Percentiles rank a stretch among this genome's conserved stretches.
These are phyloP conservation scores for Backusella parvicylindrica DNA, from an alignment of 192 early-diverging fungal genomes.

Conservation along the genomic window DNA sequence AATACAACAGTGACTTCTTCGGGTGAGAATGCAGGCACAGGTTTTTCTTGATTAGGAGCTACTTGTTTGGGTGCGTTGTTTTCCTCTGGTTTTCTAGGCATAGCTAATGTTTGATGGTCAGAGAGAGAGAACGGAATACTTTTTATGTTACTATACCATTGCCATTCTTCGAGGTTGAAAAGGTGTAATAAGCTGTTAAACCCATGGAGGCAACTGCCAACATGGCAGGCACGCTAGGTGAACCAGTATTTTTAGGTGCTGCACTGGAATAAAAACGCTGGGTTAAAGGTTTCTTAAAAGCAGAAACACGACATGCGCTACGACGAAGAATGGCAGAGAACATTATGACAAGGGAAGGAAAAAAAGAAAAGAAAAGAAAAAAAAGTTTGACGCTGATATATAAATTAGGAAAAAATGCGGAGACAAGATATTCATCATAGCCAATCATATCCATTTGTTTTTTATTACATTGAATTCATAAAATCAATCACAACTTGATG, in stretches of 20 bases:
- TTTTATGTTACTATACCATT: conserved; percentile 20
- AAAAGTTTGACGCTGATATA: too few relatives aligned
- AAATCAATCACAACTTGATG: not conserved
- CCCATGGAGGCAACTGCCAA: conserved; percentile 38
- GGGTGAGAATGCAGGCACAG: conserved; percentile 21
- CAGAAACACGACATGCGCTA: not conserved
- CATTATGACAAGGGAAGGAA: not conserved
- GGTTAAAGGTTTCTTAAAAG: not conserved
- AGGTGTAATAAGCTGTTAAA: conserved; percentile 38
- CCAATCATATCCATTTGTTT: not conserved
- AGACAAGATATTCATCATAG: not conserved
- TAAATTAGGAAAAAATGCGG: not conserved
- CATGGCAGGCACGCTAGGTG: conserved; percentile 33
- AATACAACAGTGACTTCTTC: conserved; percentile 37
- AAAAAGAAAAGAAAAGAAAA: not conserved
- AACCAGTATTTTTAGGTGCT: conserved; percentile 6
- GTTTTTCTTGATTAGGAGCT: not conserved
- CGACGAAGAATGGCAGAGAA: not conserved
- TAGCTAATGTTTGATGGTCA: conserved; percentile 11
- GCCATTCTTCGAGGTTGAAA: conserved; percentile 31
- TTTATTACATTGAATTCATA: not conserved
- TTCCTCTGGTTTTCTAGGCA: conserved; percentile 20
- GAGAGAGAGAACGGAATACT: too few relatives aligned
- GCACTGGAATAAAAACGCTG: conserved; percentile 1
- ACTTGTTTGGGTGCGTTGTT: not conserved